Conservation (phyloP, 768 basidiomycete genomes). For the Tricholoma sp. region DNA sequence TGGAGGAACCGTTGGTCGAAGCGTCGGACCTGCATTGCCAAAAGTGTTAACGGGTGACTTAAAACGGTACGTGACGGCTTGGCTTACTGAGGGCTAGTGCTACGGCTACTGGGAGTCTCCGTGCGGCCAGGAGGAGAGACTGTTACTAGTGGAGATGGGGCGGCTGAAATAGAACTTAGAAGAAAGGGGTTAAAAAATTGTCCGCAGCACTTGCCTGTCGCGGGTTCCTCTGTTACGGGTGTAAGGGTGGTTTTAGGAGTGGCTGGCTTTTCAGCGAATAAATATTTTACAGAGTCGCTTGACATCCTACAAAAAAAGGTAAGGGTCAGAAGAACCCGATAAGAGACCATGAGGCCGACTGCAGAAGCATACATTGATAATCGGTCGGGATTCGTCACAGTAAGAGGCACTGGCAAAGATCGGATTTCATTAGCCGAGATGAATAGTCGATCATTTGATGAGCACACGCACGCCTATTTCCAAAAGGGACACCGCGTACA, state of each 20-base stretch:
- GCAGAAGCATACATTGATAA: slow-evolving; percentile 29
- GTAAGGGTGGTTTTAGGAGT: not conserved
- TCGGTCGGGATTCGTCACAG: slow-evolving; percentile 37
- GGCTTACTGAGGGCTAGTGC: not conserved
- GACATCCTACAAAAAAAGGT: not conserved
- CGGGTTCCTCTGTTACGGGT: not conserved
- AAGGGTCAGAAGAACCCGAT: not conserved
- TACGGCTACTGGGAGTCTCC: not conserved
- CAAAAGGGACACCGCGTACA: slow-evolving; percentile 41
- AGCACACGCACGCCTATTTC: slow-evolving; percentile 37
- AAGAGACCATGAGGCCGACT: not conserved
- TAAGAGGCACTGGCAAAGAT: slow-evolving; percentile 29
- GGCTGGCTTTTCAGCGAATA: not conserved
- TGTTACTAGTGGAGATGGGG: not conserved
- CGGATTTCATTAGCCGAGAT: not conserved
- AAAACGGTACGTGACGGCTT: not conserved
- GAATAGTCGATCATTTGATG: not conserved
- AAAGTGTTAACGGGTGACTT: not conserved
- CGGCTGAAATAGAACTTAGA: not conserved
- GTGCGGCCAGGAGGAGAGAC: not conserved
- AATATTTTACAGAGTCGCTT: not conserved
- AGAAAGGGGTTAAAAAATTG: not conserved
- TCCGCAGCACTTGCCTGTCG: not conserved
- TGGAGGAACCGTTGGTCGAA: slow-evolving; percentile 4
- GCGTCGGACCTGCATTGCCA: slow-evolving; percentile 7